Evolutionary conservation across 2,329 filamentous ascomycete species (phyloP).

Genomic region (Neofusicoccum umdonicola): DNA sequence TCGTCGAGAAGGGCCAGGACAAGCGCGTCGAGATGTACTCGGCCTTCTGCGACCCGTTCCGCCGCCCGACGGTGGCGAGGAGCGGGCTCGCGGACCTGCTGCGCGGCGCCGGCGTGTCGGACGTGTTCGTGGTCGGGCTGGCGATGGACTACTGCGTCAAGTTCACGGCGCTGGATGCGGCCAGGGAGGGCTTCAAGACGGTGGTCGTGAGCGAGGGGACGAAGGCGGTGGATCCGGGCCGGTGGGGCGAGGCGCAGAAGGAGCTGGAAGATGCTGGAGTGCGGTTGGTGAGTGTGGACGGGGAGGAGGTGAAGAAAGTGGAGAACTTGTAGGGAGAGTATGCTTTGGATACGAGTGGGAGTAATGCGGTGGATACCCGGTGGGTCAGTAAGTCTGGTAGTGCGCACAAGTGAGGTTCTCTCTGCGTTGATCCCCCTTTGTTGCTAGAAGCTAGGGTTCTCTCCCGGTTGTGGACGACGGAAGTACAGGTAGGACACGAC

Average conservation of each 20-base stretch:
- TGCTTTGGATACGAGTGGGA: not conserved
- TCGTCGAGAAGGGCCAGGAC: slow-evolving; percentile 77
- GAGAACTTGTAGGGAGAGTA: slow-evolving; percentile 15
- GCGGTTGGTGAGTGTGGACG: slow-evolving; percentile 57
- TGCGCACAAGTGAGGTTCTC: no score
- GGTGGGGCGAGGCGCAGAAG: slow-evolving; percentile 56
- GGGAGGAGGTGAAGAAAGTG: slow-evolving; percentile 57
- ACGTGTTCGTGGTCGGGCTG: slow-evolving; percentile 83
- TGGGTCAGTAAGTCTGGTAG: no score
- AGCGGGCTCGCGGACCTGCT: slow-evolving; percentile 63
- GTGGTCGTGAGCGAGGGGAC: slow-evolving; percentile 78
- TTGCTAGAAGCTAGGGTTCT: no score
- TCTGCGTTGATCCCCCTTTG: no score
- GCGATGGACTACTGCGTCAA: slow-evolving; percentile 90
- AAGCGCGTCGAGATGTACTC: slow-evolving; percentile 86
- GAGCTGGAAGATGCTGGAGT: slow-evolving; percentile 62
- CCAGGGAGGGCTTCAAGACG: slow-evolving; percentile 70
- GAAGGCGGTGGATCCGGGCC: slow-evolving; percentile 62
- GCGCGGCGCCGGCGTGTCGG: slow-evolving; percentile 59
- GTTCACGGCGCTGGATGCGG: slow-evolving; percentile 75
- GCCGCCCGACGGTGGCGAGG: slow-evolving; percentile 62
- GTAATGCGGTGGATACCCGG: not conserved
- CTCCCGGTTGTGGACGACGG: no score
- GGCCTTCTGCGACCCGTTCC: slow-evolving; percentile 71
- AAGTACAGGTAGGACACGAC: no score